Conservation (phyloP, 2,329 filamentous ascomycete genomes). For the Dactylellina sp. region DNA sequence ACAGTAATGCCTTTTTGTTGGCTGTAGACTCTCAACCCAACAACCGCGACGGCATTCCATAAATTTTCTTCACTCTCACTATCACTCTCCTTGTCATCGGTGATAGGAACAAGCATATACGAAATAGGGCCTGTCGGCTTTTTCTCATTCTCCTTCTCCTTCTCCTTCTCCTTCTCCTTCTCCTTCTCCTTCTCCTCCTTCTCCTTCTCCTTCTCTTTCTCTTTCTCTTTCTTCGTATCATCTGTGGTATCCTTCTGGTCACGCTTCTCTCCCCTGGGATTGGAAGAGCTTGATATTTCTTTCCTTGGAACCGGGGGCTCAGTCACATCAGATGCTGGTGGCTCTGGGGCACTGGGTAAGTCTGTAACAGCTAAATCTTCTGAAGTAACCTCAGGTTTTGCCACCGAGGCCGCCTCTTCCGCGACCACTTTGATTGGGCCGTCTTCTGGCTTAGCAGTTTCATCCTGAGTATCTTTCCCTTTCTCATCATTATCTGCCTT, state of each 20-base stretch:
- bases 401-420: slow-evolving; percentile 49
- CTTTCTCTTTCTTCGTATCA: slow-evolving; percentile 3
- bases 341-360: slow-evolving; percentile 30
- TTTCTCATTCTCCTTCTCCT: slow-evolving; percentile 58
- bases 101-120: slow-evolving; percentile 47
- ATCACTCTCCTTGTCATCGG: slow-evolving; percentile 65
- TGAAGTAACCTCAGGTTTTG: slow-evolving; percentile 5
- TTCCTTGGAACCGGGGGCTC: slow-evolving; percentile 38
- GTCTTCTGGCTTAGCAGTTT: slow-evolving; percentile 30
- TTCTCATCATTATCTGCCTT: slow-evolving; percentile 64
- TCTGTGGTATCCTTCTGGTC: slow-evolving; percentile 7
- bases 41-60: slow-evolving; percentile 74
- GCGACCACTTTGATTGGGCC: slow-evolving; percentile 59
- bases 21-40: slow-evolving; percentile 72
- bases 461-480: slow-evolving; percentile 63
- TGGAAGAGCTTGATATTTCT: background rate
- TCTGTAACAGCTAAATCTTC: background rate
- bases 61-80: slow-evolving; percentile 71
- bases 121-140: slow-evolving; percentile 26
- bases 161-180: slow-evolving; percentile 57
- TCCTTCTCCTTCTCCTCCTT: slow-evolving; percentile 22
- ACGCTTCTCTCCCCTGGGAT: slow-evolving; percentile 7
- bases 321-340: slow-evolving; percentile 20
- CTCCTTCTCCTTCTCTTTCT: slow-evolving; percentile 36
- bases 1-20: slow-evolving; percentile 58